Base-by-base conservation (phyloP, 148 eudicot genomes). In the Nyssa sinensis region DNA sequence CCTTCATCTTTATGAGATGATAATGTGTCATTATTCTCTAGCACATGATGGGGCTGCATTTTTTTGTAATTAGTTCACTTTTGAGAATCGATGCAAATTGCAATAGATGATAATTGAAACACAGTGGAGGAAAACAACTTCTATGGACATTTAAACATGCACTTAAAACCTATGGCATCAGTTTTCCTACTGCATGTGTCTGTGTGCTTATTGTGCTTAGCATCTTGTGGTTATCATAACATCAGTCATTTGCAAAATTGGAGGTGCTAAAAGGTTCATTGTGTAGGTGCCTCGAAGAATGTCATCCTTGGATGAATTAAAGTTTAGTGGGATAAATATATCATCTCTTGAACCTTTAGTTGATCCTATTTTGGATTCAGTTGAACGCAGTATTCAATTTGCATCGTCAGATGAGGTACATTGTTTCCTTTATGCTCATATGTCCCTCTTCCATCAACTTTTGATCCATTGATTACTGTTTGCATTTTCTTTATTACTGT, bases 331-430 rank as follows among this genome's bases (percentile, higher is more conserved):
- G 68, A 30, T 44, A 29, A 72, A 71, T 7, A 60, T 59, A 75
- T 53, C 74, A 12, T 73, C 76, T 21, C 67, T 81, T 60, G 63
- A 74, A 71, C 70, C 61, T 32, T 13, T 70, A 70, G 66, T 79
- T 66, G 85, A 81, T 66, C 41, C 71, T 13, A 79, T 79, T 62
- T 28, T 79, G 49, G 59, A 70, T 65, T 81, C 83, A 16, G 70
- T 84, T 21, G 37, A 66, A 27, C 33, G 59, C 55, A 79, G 84
- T 73, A 57, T 74, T 51, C 71, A 78, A 37, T 79, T 81, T 35
- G 69, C 74, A 17, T 27, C 66, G 62, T 66, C 71, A 34, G 71
- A 81, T 25, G 76, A 84, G 80, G 81, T 71, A 71, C 73, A 31
- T 16, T 28, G 2, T 35, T 75, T 64, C 25, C 77, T 53, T 3